Evolutionary conservation across 805 yeast species (phyloP), one percentile per base, ranked within the genome.

Genomic region (Wickerhamiella kurtzmanii): DNA sequence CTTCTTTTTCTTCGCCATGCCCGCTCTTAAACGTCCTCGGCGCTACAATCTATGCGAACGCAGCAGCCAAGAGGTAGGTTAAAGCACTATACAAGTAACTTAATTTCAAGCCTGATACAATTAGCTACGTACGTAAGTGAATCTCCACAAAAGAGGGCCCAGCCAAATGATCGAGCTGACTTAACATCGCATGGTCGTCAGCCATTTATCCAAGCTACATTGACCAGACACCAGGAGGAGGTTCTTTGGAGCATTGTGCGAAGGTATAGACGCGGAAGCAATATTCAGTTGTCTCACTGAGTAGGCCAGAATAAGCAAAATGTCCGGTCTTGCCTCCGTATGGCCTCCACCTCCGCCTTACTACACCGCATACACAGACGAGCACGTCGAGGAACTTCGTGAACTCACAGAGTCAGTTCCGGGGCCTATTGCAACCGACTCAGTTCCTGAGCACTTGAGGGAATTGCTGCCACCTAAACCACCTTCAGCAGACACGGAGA

Each of bases 261-360:
- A n/a, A n/a, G n/a, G n/a, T n/a, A n/a, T n/a, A n/a, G n/a, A n/a
- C n/a, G n/a, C n/a, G n/a, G n/a, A n/a, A n/a, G n/a, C n/a, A n/a
- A n/a, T n/a, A n/a, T n/a, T n/a, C n/a, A n/a, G n/a, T n/a, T n/a
- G n/a, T n/a, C n/a, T n/a, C n/a, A n/a, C n/a, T n/a, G n/a, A n/a
- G n/a, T n/a, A n/a, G n/a, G n/a, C n/a, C n/a, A n/a, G n/a, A n/a
- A 11, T 32, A 11, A 32, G 15, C 37, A 8, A 32, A 3, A 56
- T 56, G 59, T 50, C 51, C 16, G 65, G 63, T 20, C 58, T 68
- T 35, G 73, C 95, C 15, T 77, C 95, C 4, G 70, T 89, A 38
- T 92, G 84, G 55, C 98, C 98, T 2, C 94, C 94, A 1, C 97
- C 98, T 2, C 98, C 98, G 6, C 82, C 83, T 6, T 85, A 76